A percentile compares a stretch with the other conserved stretches of the same genome.
Evolutionary conservation across 306 rosid genomes (phyloP).

Genomic region (Sindora glabra): DNA sequence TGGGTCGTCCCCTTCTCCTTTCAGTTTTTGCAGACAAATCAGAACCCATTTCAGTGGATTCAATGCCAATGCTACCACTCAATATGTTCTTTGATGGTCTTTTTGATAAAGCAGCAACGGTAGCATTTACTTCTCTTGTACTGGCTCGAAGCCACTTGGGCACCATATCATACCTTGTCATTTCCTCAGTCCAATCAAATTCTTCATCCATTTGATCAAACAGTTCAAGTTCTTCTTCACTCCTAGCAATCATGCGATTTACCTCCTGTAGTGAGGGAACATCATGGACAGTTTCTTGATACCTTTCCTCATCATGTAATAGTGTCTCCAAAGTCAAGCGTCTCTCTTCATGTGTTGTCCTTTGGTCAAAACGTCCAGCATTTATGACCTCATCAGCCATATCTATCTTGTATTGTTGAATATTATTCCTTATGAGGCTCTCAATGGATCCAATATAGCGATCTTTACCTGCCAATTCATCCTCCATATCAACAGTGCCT

Average conservation of each 20-base stretch:
- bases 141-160: slow-evolving; percentile 88
- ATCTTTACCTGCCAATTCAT: slow-evolving; percentile 95
- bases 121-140: slow-evolving; percentile 69
- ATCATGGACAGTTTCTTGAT: slow-evolving; percentile 88
- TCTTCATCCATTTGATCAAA: slow-evolving; percentile 99
- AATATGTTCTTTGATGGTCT: slow-evolving; percentile 59
- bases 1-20: slow-evolving; percentile 81
- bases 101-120: slow-evolving; percentile 71
- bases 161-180: slow-evolving; percentile 73
- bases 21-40: no score
- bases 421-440: slow-evolving; percentile 89
- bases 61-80: slow-evolving; percentile 45
- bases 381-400: slow-evolving; percentile 99
- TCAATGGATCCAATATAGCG: slow-evolving; percentile 93
- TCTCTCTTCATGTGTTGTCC: slow-evolving; percentile 97
- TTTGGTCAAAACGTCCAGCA: slow-evolving; percentile 99
- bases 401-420: slow-evolving; percentile 95
- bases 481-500: slow-evolving; percentile 73
- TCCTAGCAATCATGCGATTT: slow-evolving; percentile 97
- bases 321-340: slow-evolving; percentile 90
- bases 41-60: slow-evolving; percentile 67
- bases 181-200: slow-evolving; percentile 82
- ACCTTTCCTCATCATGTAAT: slow-evolving; percentile 92
- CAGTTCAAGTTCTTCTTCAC: slow-evolving; percentile 74
- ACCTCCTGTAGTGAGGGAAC: slow-evolving; percentile 95